Conservation (phyloP, 495 filamentous ascomycete species). For the Neurospora hispaniola region DNA sequence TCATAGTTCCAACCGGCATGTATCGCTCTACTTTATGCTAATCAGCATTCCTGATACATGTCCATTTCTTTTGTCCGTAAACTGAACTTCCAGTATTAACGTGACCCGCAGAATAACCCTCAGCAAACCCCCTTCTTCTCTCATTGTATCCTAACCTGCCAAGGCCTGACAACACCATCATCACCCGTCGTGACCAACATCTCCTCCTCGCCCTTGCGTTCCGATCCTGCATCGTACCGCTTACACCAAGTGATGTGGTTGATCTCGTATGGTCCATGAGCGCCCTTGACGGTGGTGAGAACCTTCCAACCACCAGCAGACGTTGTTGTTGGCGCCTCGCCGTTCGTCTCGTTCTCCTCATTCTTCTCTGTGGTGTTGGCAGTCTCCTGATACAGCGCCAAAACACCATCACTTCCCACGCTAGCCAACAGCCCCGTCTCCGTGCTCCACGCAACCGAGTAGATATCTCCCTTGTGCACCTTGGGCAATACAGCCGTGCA, state of each 20-base stretch:
- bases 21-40: not conserved
- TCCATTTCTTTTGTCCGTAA: not conserved
- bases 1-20: not conserved
- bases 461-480: slow-evolving; percentile 69
- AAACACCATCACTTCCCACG: slow-evolving; percentile 72
- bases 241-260: slow-evolving; percentile 80
- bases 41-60: not conserved
- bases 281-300: slow-evolving; percentile 51
- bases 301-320: slow-evolving; percentile 53
- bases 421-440: slow-evolving; percentile 66
- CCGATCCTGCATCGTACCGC: slow-evolving; percentile 43
- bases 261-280: slow-evolving; percentile 85
- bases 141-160: slow-evolving; percentile 34
- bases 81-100: not conserved
- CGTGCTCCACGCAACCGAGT: slow-evolving; percentile 70
- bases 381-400: slow-evolving; percentile 68
- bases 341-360: slow-evolving; percentile 22
- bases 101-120: not conserved
- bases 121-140: not conserved
- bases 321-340: slow-evolving; percentile 2
- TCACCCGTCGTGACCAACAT: slow-evolving; percentile 72
- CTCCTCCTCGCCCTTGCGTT: slow-evolving; percentile 48
- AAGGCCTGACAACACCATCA: slow-evolving; percentile 66
- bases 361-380: slow-evolving; percentile 20
- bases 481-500: slow-evolving; percentile 60